These are phyloP conservation scores for Quercus bicolor DNA, from an alignment of 306 rosid species.

Conservation along the genomic window DNA sequence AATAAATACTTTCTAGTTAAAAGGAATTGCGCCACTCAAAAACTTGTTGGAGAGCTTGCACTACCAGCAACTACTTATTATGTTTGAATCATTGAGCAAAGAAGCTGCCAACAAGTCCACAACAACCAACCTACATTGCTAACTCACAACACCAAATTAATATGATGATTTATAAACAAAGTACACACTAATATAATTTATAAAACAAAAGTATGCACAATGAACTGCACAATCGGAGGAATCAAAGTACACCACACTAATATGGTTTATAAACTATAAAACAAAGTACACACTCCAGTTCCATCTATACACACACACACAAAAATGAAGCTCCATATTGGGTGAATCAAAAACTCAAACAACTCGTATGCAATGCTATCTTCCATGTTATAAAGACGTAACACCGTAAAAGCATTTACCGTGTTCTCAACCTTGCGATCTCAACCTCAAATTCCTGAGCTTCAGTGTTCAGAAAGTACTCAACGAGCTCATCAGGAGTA, in stretches of 20 bases:
- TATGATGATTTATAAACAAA: neutral
- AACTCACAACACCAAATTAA: neutral
- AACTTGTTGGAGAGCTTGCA: neutral
- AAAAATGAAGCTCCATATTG: neutral
- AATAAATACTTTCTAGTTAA: neutral
- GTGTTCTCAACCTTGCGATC: constrained; percentile 70
- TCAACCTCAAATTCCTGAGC: constrained; percentile 88
- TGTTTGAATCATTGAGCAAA: neutral
- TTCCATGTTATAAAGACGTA: neutral
- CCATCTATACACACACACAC: neutral
- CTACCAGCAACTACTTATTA: neutral
- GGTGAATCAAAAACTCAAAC: neutral
- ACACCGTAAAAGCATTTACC: constrained; percentile 33
- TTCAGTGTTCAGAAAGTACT: constrained; percentile 87
- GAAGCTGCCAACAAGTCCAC: neutral
- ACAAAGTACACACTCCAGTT: neutral
- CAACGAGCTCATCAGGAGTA: constrained; percentile 51
- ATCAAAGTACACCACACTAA: neutral
- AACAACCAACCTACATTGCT: neutral
- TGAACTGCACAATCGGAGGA: neutral
- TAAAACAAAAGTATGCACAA: neutral
- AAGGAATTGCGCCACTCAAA: neutral
- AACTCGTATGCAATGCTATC: neutral
- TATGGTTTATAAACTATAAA: neutral
- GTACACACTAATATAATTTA: neutral